Conservation (phyloP, 345 rosid genomes). For the Populus deltoides region DNA sequence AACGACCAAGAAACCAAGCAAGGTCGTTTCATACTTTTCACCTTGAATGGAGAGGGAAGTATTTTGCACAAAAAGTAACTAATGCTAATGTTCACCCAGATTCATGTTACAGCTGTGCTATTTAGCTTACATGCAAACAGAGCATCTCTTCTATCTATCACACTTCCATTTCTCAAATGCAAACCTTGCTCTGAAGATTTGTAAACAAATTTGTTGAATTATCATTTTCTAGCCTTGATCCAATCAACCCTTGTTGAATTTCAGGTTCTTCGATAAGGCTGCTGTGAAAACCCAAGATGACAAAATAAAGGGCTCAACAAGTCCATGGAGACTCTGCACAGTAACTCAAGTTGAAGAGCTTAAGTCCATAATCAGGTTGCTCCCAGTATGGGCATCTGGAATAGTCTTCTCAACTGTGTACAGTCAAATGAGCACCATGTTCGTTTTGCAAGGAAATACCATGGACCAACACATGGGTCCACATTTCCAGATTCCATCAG, state of each 20-base stretch:
- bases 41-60: not conserved
- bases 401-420: slow-evolving; percentile 78
- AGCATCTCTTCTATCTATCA: not conserved
- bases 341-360: slow-evolving; percentile 95
- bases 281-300: slow-evolving; percentile 66
- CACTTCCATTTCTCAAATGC: not conserved
- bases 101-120: not conserved
- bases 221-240: not conserved
- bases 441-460: slow-evolving; percentile 87
- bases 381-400: slow-evolving; percentile 89
- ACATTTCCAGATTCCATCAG: slow-evolving; percentile 70
- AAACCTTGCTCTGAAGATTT: not conserved
- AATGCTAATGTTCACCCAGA: not conserved
- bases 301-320: slow-evolving; percentile 36
- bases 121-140: not conserved
- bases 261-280: slow-evolving; percentile 89
- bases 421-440: slow-evolving; percentile 90
- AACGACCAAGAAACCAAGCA: not conserved
- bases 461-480: slow-evolving; percentile 90
- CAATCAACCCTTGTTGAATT: slow-evolving; percentile 1
- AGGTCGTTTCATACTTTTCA: not conserved
- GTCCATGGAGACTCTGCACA: slow-evolving; percentile 81
- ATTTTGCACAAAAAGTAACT: not conserved
- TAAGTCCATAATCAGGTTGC: slow-evolving; percentile 67
- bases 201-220: not conserved